Percentiles rank a stretch among this genome's conserved stretches.
Evolutionary conservation across 2,329 filamentous ascomycete species (phyloP).

Genomic region (Penicillium sp.): DNA sequence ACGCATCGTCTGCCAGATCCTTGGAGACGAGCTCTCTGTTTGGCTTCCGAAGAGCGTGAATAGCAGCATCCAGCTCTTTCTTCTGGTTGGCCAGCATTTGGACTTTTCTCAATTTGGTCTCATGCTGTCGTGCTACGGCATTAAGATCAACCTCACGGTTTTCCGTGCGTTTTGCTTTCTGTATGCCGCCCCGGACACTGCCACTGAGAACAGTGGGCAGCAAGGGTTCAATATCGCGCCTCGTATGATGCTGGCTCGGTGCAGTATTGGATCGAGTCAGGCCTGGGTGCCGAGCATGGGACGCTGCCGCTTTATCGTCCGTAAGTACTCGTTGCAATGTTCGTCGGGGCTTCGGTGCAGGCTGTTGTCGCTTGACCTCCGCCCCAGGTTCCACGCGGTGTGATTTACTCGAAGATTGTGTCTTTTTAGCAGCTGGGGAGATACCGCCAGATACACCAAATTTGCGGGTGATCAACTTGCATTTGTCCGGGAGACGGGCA

Average conservation of each 20-base stretch:
- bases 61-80: slow-evolving; percentile 49
- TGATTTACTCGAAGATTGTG: slow-evolving; percentile 29
- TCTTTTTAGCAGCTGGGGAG: slow-evolving; percentile 36
- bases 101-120: slow-evolving; percentile 47
- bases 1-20: slow-evolving; percentile 45
- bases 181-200: slow-evolving; percentile 44
- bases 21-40: slow-evolving; percentile 47
- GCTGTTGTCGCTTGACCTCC: slow-evolving; percentile 30
- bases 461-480: slow-evolving; percentile 47
- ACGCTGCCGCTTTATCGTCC: slow-evolving; percentile 39
- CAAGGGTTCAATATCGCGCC: slow-evolving; percentile 43
- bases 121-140: slow-evolving; percentile 44
- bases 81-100: slow-evolving; percentile 47
- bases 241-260: slow-evolving; percentile 38
- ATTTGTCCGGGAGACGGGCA: slow-evolving; percentile 47
- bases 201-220: slow-evolving; percentile 34
- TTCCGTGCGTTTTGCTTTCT: slow-evolving; percentile 45
- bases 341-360: slow-evolving; percentile 32
- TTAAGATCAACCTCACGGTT: slow-evolving; percentile 51
- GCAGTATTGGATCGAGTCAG: slow-evolving; percentile 45
- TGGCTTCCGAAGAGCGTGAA: slow-evolving; percentile 47
- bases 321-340: slow-evolving; percentile 48
- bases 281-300: slow-evolving; percentile 37
- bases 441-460: slow-evolving; percentile 44
- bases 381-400: slow-evolving; percentile 32